These are phyloP conservation scores for Nigrospora sphaerica DNA, from an alignment of 2,329 filamentous ascomycete species.

Conservation along the genomic window DNA sequence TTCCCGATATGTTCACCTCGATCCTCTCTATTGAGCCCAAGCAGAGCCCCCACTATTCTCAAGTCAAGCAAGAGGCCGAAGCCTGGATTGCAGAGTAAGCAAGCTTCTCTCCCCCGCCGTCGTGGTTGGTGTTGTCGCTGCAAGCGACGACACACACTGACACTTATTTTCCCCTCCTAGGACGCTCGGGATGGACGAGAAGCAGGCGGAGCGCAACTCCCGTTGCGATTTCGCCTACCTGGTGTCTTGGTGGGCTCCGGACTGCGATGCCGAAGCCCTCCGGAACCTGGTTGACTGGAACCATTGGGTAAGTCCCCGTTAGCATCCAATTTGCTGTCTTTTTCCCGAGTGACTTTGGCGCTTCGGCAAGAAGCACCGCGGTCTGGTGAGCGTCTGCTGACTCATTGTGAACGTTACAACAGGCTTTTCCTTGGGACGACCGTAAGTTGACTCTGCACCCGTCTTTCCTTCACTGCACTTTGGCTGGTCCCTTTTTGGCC, in stretches of 20 bases:
- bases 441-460: slow-evolving; percentile 2
- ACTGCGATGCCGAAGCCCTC: slow-evolving; percentile 13
- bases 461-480: background rate
- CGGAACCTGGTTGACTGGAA: slow-evolving; percentile 19
- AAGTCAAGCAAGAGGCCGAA: slow-evolving; percentile 15
- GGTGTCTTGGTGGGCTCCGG: slow-evolving; percentile 14
- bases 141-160: too few species aligned
- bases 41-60: slow-evolving; percentile 15
- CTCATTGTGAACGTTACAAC: too few species aligned
- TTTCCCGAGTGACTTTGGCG: too few species aligned
- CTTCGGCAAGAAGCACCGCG: too few species aligned
- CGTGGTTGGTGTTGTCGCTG: too few species aligned
- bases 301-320: slow-evolving; percentile 12
- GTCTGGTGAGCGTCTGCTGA: too few species aligned
- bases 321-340: background rate
- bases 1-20: slow-evolving; percentile 21
- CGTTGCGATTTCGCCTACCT: slow-evolving; percentile 17
- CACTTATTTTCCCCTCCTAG: slow-evolving; percentile 3
- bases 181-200: slow-evolving; percentile 9
- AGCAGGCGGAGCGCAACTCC: slow-evolving; percentile 7
- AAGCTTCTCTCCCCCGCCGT: background rate
- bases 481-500: too few species aligned
- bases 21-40: slow-evolving; percentile 16
- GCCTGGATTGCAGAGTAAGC: slow-evolving; percentile 13
- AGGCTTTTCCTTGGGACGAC: slow-evolving; percentile 9